Evolutionary conservation across 148 eudicot species (phyloP).

Genomic region (Chenopodium suecicum): DNA sequence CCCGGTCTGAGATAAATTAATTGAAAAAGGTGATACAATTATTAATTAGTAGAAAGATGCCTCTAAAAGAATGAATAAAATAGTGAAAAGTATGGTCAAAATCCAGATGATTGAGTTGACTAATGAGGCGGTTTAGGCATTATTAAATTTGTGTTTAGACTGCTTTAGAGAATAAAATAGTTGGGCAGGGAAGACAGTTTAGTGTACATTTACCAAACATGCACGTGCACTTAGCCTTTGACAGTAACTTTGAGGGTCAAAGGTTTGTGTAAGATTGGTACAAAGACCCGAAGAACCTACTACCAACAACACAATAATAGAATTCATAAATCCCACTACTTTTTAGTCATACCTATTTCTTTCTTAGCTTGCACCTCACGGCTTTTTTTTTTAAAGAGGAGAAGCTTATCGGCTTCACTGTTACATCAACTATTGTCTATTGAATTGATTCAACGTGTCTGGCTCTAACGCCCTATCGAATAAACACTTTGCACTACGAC

Average conservation of each 20-base stretch:
- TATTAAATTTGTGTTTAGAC: background rate
- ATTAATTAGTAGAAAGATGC: background rate
- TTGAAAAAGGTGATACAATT: background rate
- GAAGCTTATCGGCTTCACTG: background rate
- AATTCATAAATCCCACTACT: background rate
- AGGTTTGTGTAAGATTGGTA: constrained; percentile 7
- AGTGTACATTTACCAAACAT: constrained; percentile 19
- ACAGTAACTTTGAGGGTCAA: constrained; percentile 2
- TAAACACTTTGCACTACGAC: no score
- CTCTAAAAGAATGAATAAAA: background rate
- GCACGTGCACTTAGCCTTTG: constrained; percentile 17
- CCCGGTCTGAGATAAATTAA: background rate
- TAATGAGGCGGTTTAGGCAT: background rate
- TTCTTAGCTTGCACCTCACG: background rate
- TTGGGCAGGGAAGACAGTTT: background rate
- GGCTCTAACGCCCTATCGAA: no score
- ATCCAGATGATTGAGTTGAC: constrained; percentile 2
- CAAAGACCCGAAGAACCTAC: constrained; percentile 15
- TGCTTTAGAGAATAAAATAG: constrained; percentile 1
- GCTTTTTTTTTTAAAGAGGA: background rate
- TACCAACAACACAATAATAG: background rate
- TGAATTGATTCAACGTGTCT: no score
- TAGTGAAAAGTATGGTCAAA: background rate
- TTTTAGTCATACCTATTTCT: background rate
- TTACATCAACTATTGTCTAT: no score